phyloP scores from a whole-genome alignment of 306 rosid species.

The Trifolium repens region DNA sequence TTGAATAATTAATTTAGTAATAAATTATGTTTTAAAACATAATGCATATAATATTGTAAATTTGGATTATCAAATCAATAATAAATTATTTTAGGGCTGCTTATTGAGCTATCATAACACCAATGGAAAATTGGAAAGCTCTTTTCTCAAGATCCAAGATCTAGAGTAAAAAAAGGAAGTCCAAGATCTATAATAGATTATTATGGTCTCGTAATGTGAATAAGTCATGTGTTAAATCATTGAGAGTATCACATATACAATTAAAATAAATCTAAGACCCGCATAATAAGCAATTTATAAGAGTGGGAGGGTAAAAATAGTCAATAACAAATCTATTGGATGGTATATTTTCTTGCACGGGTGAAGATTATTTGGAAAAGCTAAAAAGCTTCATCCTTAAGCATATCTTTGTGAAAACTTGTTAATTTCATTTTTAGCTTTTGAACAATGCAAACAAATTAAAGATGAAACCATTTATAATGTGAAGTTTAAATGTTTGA shows the following conservation, averaged over 20 bases:
- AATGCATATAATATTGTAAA: no score
- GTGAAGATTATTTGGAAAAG: conserved; percentile 16
- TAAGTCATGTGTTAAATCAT: conserved; percentile 52
- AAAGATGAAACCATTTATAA: background rate
- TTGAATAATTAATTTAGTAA: no score
- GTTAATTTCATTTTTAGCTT: conserved; percentile 9
- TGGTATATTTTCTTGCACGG: conserved; percentile 42
- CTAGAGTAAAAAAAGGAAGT: background rate
- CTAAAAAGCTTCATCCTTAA: conserved; percentile 28
- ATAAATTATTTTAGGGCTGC: background rate
- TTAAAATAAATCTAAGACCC: conserved; percentile 18
- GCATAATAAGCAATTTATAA: conserved; percentile 5
- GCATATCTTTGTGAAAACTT: conserved; percentile 19
- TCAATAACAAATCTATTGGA: conserved; percentile 41
- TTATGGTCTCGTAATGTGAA: conserved; percentile 39
- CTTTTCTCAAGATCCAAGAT: conserved; percentile 25
- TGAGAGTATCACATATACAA: conserved; percentile 37
- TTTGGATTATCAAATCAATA: no score
- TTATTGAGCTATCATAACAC: background rate
- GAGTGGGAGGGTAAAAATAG: conserved; percentile 10
- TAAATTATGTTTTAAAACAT: no score
- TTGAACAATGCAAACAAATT: conserved; percentile 18
- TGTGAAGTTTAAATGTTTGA: conserved; percentile 13
- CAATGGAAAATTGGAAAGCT: conserved; percentile 17
- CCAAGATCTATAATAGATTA: conserved; percentile 31